A percentile compares a stretch with the other conserved stretches of the same genome.
These are phyloP conservation scores for Platanus orientalis DNA, from an alignment of 164 flowering plant species.

Conservation along the genomic window DNA sequence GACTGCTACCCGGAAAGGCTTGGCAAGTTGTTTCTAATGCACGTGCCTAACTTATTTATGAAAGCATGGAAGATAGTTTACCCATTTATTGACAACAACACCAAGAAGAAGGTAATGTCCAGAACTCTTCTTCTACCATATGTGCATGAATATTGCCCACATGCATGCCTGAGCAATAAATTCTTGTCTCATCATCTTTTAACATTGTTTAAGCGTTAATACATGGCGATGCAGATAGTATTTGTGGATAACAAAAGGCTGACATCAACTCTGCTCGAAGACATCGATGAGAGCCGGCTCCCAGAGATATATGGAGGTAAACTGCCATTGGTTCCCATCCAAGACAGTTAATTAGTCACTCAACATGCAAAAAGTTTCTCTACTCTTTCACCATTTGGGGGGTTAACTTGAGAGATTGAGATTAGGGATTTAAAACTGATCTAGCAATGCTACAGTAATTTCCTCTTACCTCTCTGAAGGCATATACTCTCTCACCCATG, in stretches of 20 bases:
- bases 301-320: constrained; percentile 72
- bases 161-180: too few relatives aligned
- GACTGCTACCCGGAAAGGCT: constrained; percentile 87
- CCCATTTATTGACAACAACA: constrained; percentile 73
- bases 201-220: background rate
- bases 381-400: too few relatives aligned
- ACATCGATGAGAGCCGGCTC: constrained; percentile 71
- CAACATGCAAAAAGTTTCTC: too few relatives aligned
- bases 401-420: too few relatives aligned
- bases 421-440: too few relatives aligned
- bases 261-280: constrained; percentile 45
- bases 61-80: constrained; percentile 64
- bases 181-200: background rate
- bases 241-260: constrained; percentile 66
- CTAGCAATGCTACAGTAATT: too few relatives aligned
- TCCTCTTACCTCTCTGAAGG: too few relatives aligned
- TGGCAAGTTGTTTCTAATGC: constrained; percentile 58
- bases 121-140: background rate
- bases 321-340: constrained; percentile 57
- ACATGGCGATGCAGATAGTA: constrained; percentile 42
- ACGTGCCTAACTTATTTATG: constrained; percentile 70
- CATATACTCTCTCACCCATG: too few relatives aligned
- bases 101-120: constrained; percentile 62
- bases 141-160: too few relatives aligned
- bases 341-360: constrained; percentile 17